phyloP scores from a whole-genome alignment of 2,329 filamentous ascomycete genomes.

The Sporothrix phasma region DNA sequence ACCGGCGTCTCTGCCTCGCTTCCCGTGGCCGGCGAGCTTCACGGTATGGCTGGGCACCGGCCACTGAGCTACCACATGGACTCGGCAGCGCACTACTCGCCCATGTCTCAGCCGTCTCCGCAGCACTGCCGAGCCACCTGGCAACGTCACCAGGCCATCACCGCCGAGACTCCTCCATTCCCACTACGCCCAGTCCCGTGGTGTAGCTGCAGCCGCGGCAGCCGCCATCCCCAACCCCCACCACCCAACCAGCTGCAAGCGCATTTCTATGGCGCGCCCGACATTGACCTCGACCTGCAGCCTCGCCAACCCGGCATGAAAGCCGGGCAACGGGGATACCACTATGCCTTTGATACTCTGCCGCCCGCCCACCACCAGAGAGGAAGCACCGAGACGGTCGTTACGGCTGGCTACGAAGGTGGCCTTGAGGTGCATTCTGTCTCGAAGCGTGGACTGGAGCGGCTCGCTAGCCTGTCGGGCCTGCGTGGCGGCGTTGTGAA shows the following conservation, averaged over 20 bases:
- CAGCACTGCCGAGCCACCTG: constrained; percentile 32
- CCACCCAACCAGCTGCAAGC: constrained; percentile 65
- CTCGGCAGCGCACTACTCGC: constrained; percentile 28
- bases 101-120: constrained; percentile 18
- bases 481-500: constrained; percentile 69
- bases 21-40: constrained; percentile 22
- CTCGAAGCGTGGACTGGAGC: constrained; percentile 60
- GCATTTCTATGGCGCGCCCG: constrained; percentile 67
- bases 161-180: constrained; percentile 43
- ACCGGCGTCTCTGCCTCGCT: constrained; percentile 31
- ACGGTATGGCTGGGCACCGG: constrained; percentile 27
- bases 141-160: constrained; percentile 27
- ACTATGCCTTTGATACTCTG: constrained; percentile 71
- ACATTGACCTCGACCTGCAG: constrained; percentile 53
- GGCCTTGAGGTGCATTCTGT: constrained; percentile 67
- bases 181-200: constrained; percentile 38
- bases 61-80: constrained; percentile 49
- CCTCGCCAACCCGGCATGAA: constrained; percentile 42
- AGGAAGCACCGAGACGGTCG: constrained; percentile 48
- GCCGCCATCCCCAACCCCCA: constrained; percentile 37
- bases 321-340: constrained; percentile 61
- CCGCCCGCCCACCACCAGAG: constrained; percentile 29
- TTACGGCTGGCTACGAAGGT: constrained; percentile 71
- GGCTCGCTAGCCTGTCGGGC: constrained; percentile 61
- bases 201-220: constrained; percentile 16